Evolutionary conservation across 768 basidiomycete genomes (phyloP), one percentile per base, ranked within the genome.

Genomic region (Rhizopogon sp.): DNA sequence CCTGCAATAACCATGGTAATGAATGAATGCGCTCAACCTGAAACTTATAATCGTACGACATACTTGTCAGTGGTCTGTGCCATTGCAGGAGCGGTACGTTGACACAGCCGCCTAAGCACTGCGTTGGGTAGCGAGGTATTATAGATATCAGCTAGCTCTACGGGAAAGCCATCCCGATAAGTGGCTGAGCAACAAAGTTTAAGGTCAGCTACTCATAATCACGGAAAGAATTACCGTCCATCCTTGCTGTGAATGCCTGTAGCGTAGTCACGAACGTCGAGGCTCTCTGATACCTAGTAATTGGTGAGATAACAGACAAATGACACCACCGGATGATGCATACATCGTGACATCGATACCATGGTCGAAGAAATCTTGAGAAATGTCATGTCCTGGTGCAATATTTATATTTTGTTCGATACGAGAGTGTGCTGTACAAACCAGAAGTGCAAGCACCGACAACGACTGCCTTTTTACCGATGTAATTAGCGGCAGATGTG

Each of bases 391-490:
- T 6, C 55, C 71, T 69, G 57, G 6, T 29, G 3, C 7, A 7
- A 45, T 16, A 28, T 3, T 14, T 39, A 56, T 56, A 56, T 25
- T 54, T 28, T 22, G 28, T 31, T 17, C 5, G 28, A 45, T 28
- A 28, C 17, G 6, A 17, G 13, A 17, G 20, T 20, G 17, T 20
- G 31, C 17, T 7, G 7, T 10, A 42, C 66, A n/a, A 61, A 79
- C 79, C 78, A 17, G 85, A 84, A 49, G 79, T 85, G 42, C 82
- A 81, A n/a, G 85, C 79, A 13, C 87, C 86, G 3, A 89, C 72
- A n/a, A 88, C 73, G 1, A 87, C 73, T 6, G 79, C 84, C 60
- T 81, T 85, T 72, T 87, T 87, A 6, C 84, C 84, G 6, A 68
- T 55, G 59, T 80, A 78, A 33, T 78, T 78, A 1, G 67, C 57